Evolutionary conservation across 139 green algal species (phyloP), one percentile per base, ranked within the genome.

Genomic region (Haematococcus lacustris): DNA sequence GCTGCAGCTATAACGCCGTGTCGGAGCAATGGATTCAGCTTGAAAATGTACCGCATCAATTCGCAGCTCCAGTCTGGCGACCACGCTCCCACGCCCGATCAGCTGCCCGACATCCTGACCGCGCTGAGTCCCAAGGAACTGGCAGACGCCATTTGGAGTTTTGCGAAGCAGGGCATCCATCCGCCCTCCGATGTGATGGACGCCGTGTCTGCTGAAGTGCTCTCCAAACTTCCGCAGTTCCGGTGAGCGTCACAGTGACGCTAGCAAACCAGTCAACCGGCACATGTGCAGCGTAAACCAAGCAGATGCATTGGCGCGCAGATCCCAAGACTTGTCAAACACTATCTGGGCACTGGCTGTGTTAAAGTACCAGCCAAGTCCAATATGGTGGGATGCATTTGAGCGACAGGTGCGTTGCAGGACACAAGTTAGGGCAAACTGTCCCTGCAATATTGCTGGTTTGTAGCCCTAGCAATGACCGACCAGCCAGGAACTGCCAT

Each of bases 101-200:
- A 51, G 26, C 4, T 38, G 50, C 37, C 65, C 41, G 65, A 38
- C 34, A 7, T 51, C 34, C 37, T 69, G 9, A 3, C 62, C 1
- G n/a, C 61, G 38, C 41, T 87, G 28, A 73, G 59, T 4, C 78
- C 82, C 1, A 78, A 81, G 67, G 78, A 87, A 70, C 76, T 87
- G 1, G 78, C 78, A 21, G 70, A 78, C 38, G 73, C 78, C 0
- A 76, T 84, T 2, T 78, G 78, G 70, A 70, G 70, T 30, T 81
- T 84, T 74, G 78, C 75, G 3, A 80, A 79, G 76, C 78, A 80
- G 39, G 71, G 76, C 28, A 37, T 75, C 17, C 70, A 68, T 33
- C 82, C 82, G 6, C 73, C 47, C 1, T 2, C 38, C 3, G 64
- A 71, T 3, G 57, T 75, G n/a, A 70, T 81, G 63, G 59, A 66